Evolutionary conservation across 805 yeast genomes (phyloP).

Genomic region (Komagataella kurtzmanii): DNA sequence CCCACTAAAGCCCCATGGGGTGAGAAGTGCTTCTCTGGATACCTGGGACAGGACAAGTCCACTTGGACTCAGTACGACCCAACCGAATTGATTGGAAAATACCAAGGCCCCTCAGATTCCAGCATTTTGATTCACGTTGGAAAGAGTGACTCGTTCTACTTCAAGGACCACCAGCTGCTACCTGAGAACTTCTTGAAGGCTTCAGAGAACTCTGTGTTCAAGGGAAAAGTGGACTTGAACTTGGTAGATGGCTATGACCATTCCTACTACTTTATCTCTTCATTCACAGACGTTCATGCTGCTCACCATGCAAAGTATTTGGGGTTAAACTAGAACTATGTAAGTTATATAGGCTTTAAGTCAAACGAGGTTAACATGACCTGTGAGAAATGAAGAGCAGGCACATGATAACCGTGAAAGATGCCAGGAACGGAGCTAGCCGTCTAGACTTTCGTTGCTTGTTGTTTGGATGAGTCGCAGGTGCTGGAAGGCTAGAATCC

Average conservation of each 20-base stretch:
- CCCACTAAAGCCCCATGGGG: constrained; percentile 84
- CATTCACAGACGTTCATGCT: constrained; percentile 75
- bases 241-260: constrained; percentile 82
- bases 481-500: background rate
- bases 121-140: constrained; percentile 78
- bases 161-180: constrained; percentile 37
- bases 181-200: constrained; percentile 63
- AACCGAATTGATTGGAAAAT: constrained; percentile 50
- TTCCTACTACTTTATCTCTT: constrained; percentile 72
- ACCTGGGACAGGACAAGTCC: constrained; percentile 49
- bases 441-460: too few relatives aligned
- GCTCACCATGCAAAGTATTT: constrained; percentile 63
- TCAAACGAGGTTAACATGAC: background rate
- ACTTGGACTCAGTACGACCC: constrained; percentile 79
- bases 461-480: background rate
- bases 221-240: constrained; percentile 43
- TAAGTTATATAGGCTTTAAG: background rate
- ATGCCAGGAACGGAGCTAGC: too few relatives aligned
- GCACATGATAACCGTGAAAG: background rate
- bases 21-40: constrained; percentile 64
- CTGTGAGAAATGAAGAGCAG: background rate
- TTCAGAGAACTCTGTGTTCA: constrained; percentile 41
- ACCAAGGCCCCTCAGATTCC: constrained; percentile 31
- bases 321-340: constrained; percentile 9
- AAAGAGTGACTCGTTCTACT: constrained; percentile 58